Evolutionary conservation across 179 eudicot genomes (phyloP).

Genomic region (Actinidia arguta): DNA sequence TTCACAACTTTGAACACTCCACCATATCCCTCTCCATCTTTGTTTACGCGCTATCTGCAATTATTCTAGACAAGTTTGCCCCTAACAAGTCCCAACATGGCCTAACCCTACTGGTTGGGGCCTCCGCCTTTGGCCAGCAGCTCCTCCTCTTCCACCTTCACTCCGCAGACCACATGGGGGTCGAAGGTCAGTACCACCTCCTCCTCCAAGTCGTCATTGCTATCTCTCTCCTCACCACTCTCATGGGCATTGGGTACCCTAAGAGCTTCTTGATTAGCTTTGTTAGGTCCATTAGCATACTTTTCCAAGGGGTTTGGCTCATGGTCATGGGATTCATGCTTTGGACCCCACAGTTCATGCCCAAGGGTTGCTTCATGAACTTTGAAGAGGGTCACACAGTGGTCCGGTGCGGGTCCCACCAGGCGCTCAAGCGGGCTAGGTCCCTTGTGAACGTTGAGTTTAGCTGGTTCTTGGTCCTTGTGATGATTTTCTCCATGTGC

Average conservation of each 20-base stretch:
- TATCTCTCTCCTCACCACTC: constrained; percentile 47
- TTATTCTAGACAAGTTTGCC: constrained; percentile 44
- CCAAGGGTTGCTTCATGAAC: constrained; percentile 74
- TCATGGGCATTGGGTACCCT: constrained; percentile 53
- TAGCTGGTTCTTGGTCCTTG: constrained; percentile 63
- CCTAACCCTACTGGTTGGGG: constrained; percentile 52
- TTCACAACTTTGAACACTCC: constrained; percentile 89
- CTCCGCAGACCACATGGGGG: constrained; percentile 85
- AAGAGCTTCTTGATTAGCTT: constrained; percentile 53
- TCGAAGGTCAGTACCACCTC: constrained; percentile 86
- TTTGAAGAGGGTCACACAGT: constrained; percentile 72
- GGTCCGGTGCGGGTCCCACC: constrained; percentile 57
- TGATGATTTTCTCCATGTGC: constrained; percentile 41
- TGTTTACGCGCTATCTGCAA: constrained; percentile 57
- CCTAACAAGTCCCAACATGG: constrained; percentile 33
- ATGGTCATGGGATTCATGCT: constrained; percentile 77
- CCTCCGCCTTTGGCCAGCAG: constrained; percentile 68
- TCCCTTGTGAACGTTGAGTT: constrained; percentile 68
- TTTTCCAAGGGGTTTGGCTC: constrained; percentile 79
- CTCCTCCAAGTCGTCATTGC: constrained; percentile 66
- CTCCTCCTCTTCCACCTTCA: constrained; percentile 78
- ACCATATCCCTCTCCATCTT: constrained; percentile 63
- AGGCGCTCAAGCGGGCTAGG: constrained; percentile 67
- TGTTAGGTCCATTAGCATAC: constrained; percentile 66
- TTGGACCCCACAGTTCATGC: constrained; percentile 68